A percentile compares a stretch with the other conserved stretches of the same genome.
phyloP scores from a whole-genome alignment of 805 yeast species.

The Wickerhamomyces tratensis region DNA sequence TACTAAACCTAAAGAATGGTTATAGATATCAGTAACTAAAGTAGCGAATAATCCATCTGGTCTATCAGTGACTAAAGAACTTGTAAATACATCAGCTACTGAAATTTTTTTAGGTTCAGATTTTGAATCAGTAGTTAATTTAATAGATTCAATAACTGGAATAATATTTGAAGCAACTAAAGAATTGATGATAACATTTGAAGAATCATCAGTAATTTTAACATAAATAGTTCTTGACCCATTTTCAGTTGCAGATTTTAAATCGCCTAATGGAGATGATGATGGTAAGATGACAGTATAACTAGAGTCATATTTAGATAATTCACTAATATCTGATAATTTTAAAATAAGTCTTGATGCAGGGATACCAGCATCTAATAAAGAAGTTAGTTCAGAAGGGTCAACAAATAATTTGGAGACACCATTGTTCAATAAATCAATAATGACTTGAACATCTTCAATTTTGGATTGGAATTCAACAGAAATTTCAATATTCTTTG shows the following conservation, averaged over 20 bases:
- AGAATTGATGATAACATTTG: constrained; percentile 9
- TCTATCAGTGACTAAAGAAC: constrained; percentile 68
- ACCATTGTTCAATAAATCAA: constrained; percentile 54
- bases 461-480: constrained; percentile 18
- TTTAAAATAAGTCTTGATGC: constrained; percentile 11
- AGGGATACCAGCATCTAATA: constrained; percentile 43
- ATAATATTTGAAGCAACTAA: constrained; percentile 13
- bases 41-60: constrained; percentile 81
- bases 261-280: constrained; percentile 10
- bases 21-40: constrained; percentile 58
- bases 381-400: constrained; percentile 18
- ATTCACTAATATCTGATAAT: constrained; percentile 2
- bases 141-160: constrained; percentile 13
- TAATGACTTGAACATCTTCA: constrained; percentile 30
- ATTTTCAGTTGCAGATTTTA: constrained; percentile 8
- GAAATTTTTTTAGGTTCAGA: constrained; percentile 18
- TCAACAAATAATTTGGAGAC: constrained; percentile 36
- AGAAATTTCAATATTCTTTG: constrained; percentile 12
- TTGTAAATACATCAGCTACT: constrained; percentile 34
- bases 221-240: constrained; percentile 11
- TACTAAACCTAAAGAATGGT: constrained; percentile 79
- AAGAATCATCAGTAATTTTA: constrained; percentile 3
- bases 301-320: constrained; percentile 4
- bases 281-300: constrained; percentile 12
- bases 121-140: constrained; percentile 11